Conservation (phyloP, 352 stramenopile genomes). For the Pythium monospermum region DNA sequence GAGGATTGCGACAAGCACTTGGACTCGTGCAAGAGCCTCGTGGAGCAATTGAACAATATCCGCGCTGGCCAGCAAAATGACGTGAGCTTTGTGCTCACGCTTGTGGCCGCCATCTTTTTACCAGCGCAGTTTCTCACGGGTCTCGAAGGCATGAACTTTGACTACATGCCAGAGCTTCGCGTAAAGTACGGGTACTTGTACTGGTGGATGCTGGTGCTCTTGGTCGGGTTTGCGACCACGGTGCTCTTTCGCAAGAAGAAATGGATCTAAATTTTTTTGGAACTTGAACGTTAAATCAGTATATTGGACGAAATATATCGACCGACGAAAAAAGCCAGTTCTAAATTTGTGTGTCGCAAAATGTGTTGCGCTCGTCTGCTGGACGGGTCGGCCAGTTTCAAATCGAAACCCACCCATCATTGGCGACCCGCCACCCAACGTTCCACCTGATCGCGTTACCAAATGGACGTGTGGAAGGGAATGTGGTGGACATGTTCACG, state of each 20-base stretch:
- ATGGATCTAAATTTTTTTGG: constrained; percentile 39
- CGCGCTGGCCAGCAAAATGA: constrained; percentile 60
- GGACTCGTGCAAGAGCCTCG: constrained; percentile 54
- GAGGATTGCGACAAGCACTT: constrained; percentile 79
- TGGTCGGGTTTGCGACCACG: constrained; percentile 37
- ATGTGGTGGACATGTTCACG: constrained; percentile 9
- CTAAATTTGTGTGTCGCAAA: no score
- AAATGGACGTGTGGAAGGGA: constrained; percentile 21
- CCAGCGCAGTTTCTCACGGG: constrained; percentile 86
- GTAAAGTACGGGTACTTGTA: constrained; percentile 71
- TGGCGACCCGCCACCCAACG: no score
- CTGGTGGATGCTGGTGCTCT: constrained; percentile 67
- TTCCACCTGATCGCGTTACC: constrained; percentile 27
- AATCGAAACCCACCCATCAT: not conserved
- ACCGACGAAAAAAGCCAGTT: no score
- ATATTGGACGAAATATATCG: no score
- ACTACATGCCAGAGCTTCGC: constrained; percentile 81
- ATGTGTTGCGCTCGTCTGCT: no score
- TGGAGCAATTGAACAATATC: constrained; percentile 68
- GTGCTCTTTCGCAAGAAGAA: constrained; percentile 69
- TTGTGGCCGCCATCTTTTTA: constrained; percentile 79
- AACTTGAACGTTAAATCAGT: constrained; percentile 7
- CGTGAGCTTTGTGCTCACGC: constrained; percentile 75
- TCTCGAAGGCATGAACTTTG: constrained; percentile 89
- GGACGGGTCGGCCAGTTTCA: not conserved